Evolutionary conservation across 495 filamentous ascomycete species (phyloP).

Genomic region (Xylaria bambusicola): DNA sequence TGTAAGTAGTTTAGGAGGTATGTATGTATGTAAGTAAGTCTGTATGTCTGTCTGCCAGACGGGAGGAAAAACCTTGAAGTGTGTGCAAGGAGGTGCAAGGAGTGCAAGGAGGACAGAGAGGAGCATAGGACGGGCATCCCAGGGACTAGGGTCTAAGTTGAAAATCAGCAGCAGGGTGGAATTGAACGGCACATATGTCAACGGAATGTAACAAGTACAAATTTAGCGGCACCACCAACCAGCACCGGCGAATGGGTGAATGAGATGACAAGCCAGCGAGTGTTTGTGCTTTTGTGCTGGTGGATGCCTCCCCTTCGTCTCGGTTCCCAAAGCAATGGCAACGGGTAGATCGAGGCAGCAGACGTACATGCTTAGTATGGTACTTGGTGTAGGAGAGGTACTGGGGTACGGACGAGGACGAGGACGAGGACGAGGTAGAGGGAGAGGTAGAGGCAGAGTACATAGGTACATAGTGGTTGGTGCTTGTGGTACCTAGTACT

Average conservation of each 20-base stretch:
- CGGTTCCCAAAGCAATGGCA: constrained; percentile 11
- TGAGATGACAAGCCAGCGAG: background rate
- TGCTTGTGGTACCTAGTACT: too few relatives aligned
- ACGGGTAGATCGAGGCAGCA: constrained; percentile 6
- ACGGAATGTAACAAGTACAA: constrained; percentile 17
- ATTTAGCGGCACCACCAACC: constrained; percentile 15
- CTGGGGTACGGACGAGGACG: too few relatives aligned
- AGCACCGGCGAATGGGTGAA: constrained; percentile 16
- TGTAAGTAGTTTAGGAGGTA: background rate
- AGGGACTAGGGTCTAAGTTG: background rate
- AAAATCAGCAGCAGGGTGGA: constrained; percentile 4
- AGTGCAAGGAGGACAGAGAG: constrained; percentile 6
- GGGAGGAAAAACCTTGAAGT: too few relatives aligned
- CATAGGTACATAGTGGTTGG: too few relatives aligned
- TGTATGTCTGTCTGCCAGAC: too few relatives aligned
- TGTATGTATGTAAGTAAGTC: too few relatives aligned
- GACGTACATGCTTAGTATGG: too few relatives aligned
- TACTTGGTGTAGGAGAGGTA: too few relatives aligned
- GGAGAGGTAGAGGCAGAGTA: too few relatives aligned
- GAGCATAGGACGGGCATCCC: constrained; percentile 1
- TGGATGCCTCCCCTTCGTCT: constrained; percentile 10
- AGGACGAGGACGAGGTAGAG: too few relatives aligned
- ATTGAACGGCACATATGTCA: constrained; percentile 5
- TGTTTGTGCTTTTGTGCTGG: constrained; percentile 7
- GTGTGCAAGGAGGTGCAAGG: too few relatives aligned